Evolutionary conservation across 2,329 filamentous ascomycete species (phyloP).

Genomic region (Dactylonectria macrodidyma): DNA sequence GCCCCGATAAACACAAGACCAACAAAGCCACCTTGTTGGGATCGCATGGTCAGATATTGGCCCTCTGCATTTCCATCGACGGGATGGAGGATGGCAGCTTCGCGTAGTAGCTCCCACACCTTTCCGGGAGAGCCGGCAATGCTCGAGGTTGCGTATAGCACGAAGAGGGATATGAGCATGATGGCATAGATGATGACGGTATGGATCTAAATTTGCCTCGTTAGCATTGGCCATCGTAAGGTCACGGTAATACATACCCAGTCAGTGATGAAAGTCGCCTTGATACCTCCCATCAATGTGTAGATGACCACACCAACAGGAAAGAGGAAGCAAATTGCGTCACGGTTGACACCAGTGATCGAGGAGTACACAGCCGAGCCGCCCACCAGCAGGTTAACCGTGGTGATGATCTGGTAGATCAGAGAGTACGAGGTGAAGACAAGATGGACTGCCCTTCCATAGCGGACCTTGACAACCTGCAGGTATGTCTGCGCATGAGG

Average conservation of each 20-base stretch:
- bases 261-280: conserved; percentile 27
- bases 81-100: conserved; percentile 19
- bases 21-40: conserved; percentile 22
- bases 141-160: conserved; percentile 25
- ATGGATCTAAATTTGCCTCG: not conserved
- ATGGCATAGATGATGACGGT: conserved; percentile 29
- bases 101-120: conserved; percentile 24
- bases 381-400: conserved; percentile 29
- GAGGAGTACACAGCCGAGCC: conserved; percentile 30
- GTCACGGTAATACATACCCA: conserved; percentile 7
- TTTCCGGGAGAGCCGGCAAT: conserved; percentile 19
- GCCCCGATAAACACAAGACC: conserved; percentile 27
- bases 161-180: conserved; percentile 26
- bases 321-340: conserved; percentile 30
- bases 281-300: conserved; percentile 29
- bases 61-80: conserved; percentile 23
- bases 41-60: conserved; percentile 27
- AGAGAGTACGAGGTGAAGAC: conserved; percentile 24
- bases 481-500: conserved; percentile 25
- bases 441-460: conserved; percentile 23
- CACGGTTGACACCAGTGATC: conserved; percentile 29
- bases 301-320: conserved; percentile 28
- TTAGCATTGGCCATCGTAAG: not conserved
- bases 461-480: conserved; percentile 24
- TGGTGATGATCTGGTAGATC: conserved; percentile 28